These are phyloP conservation scores for Zygosaccharomyces rouxii DNA, from an alignment of 805 yeast species.

Conservation along the genomic window DNA sequence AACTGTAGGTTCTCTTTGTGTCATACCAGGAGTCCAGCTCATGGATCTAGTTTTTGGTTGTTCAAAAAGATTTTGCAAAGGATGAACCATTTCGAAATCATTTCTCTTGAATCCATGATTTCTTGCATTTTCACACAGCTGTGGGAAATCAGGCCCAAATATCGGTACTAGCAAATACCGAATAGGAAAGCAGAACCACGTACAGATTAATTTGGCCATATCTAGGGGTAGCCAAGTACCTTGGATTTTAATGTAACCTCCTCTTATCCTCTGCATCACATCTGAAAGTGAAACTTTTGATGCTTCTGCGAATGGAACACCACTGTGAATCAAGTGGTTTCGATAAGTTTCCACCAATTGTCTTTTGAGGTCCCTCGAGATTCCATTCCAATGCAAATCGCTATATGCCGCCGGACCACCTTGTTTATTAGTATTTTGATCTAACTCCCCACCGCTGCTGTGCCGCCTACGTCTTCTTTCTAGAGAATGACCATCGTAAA, in stretches of 20 bases:
- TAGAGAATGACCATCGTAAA: constrained; percentile 16
- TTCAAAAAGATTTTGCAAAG: neutral
- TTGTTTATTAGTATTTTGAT: neutral
- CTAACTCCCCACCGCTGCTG: constrained; percentile 9
- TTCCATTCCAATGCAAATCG: constrained; percentile 34
- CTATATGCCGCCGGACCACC: constrained; percentile 14
- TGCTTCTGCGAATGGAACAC: constrained; percentile 13
- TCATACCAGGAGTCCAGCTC: neutral
- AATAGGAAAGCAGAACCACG: constrained; percentile 71
- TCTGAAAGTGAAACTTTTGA: constrained; percentile 18
- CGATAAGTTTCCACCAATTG: constrained; percentile 16
- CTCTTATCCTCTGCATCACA: constrained; percentile 63
- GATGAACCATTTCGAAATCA: constrained; percentile 1
- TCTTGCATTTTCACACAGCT: constrained; percentile 28
- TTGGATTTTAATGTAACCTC: constrained; percentile 87
- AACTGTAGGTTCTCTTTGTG: neutral
- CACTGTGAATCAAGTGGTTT: constrained; percentile 11
- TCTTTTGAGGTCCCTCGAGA: constrained; percentile 22
- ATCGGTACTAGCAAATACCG: constrained; percentile 72
- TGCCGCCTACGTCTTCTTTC: constrained; percentile 13
- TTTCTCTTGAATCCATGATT: neutral
- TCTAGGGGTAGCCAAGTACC: constrained; percentile 88
- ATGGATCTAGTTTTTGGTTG: neutral
- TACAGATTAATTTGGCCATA: constrained; percentile 62
- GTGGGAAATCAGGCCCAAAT: constrained; percentile 63